These are phyloP conservation scores for Karstenula rhodostoma DNA, from an alignment of 2,329 filamentous ascomycete species.

Conservation along the genomic window DNA sequence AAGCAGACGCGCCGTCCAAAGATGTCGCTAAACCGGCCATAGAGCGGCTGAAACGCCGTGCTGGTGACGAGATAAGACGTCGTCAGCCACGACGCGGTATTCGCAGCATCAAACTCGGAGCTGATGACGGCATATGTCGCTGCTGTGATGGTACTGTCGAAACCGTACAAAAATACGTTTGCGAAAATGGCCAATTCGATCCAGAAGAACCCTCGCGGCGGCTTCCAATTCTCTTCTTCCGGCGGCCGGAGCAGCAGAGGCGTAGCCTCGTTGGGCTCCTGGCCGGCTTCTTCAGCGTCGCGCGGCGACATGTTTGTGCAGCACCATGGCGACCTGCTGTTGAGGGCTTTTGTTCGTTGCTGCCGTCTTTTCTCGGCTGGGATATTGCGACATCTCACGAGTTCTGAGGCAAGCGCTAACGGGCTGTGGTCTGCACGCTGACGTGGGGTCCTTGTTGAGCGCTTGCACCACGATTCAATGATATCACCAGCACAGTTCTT, in stretches of 20 bases:
- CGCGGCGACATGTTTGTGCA: slow-evolving; percentile 16
- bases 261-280: slow-evolving; percentile 16
- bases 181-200: slow-evolving; percentile 62
- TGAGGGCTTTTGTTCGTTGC: not conserved
- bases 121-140: slow-evolving; percentile 51
- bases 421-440: not conserved
- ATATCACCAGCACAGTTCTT: not conserved
- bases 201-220: slow-evolving; percentile 30
- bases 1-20: slow-evolving; percentile 48
- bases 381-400: slow-evolving; percentile 3
- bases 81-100: slow-evolving; percentile 49
- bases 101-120: slow-evolving; percentile 57
- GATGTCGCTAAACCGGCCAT: slow-evolving; percentile 49
- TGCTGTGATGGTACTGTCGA: slow-evolving; percentile 56
- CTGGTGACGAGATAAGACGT: slow-evolving; percentile 31
- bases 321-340: not conserved
- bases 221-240: slow-evolving; percentile 28
- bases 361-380: not conserved
- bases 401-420: slow-evolving; percentile 4
- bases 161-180: slow-evolving; percentile 70
- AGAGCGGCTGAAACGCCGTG: slow-evolving; percentile 36
- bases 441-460: not conserved
- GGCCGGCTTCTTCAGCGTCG: slow-evolving; percentile 13
- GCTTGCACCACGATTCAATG: not conserved
- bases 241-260: slow-evolving; percentile 29